Evolutionary conservation across 2,329 filamentous ascomycete genomes (phyloP).

Genomic region (Pseudogymnoascus verrucosus): DNA sequence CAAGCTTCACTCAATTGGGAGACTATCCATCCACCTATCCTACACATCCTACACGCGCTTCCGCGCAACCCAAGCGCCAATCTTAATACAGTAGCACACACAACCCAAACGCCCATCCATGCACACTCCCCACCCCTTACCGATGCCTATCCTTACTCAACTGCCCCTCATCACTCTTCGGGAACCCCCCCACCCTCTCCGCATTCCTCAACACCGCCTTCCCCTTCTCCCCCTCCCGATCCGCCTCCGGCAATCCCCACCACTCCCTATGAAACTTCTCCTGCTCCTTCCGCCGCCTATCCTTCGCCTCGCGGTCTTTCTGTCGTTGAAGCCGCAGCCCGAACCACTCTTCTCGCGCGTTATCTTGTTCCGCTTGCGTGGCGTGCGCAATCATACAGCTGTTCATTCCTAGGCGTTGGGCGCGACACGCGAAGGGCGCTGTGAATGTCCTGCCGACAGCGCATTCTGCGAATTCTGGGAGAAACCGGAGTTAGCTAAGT

Average conservation of each 20-base stretch:
- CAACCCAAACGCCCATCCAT: not conserved
- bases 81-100: not conserved
- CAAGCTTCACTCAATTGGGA: slow-evolving; percentile 5
- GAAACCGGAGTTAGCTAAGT: not conserved
- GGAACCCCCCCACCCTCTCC: slow-evolving; percentile 49
- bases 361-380: slow-evolving; percentile 76
- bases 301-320: slow-evolving; percentile 56
- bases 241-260: slow-evolving; percentile 55
- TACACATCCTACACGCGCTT: not conserved
- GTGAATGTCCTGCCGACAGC: slow-evolving; percentile 78
- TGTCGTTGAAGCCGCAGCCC: slow-evolving; percentile 63
- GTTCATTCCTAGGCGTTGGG: slow-evolving; percentile 81
- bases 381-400: slow-evolving; percentile 83
- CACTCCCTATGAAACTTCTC: slow-evolving; percentile 59
- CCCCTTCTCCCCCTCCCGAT: slow-evolving; percentile 47
- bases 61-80: slow-evolving; percentile 2
- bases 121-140: slow-evolving; percentile 10
- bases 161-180: slow-evolving; percentile 29
- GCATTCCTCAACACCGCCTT: slow-evolving; percentile 45
- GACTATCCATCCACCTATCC: slow-evolving; percentile 3
- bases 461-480: slow-evolving; percentile 80
- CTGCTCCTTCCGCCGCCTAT: slow-evolving; percentile 51
- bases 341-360: slow-evolving; percentile 91
- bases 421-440: slow-evolving; percentile 77
- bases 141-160: slow-evolving; percentile 29